Percentiles rank a stretch among this genome's conserved stretches.
These are phyloP conservation scores for Aspergillus sclerotiicarbonarius DNA, from an alignment of 495 filamentous ascomycete genomes.

Conservation along the genomic window DNA sequence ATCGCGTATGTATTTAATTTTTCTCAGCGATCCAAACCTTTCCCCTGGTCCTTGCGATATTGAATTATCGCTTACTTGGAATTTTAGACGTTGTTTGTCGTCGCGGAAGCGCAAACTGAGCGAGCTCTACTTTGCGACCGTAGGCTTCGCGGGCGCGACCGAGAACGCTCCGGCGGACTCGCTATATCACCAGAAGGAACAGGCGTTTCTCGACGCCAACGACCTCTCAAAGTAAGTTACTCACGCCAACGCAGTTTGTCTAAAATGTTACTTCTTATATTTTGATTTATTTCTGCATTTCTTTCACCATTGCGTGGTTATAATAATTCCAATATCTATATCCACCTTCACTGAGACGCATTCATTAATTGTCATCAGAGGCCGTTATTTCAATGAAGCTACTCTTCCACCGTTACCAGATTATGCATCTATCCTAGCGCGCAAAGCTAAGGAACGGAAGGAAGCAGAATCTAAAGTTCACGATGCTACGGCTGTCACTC, in stretches of 20 bases:
- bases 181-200: constrained; percentile 50
- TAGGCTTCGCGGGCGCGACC: constrained; percentile 47
- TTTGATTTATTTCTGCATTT: constrained; percentile 20
- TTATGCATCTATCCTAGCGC: constrained; percentile 37
- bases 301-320: constrained; percentile 13
- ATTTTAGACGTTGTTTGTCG: constrained; percentile 66
- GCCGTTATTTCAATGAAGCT: constrained; percentile 66
- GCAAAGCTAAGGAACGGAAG: constrained; percentile 26
- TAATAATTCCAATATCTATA: constrained; percentile 16
- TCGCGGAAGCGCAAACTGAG: constrained; percentile 82
- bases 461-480: constrained; percentile 18
- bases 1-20: constrained; percentile 56
- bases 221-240: constrained; percentile 73
- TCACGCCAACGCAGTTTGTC: background rate
- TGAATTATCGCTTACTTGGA: constrained; percentile 31
- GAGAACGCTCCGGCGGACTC: constrained; percentile 54
- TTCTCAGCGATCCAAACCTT: constrained; percentile 18
- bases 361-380: constrained; percentile 52
- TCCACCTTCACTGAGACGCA: constrained; percentile 17
- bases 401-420: constrained; percentile 61
- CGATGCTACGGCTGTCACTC: constrained; percentile 19
- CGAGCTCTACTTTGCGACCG: constrained; percentile 67
- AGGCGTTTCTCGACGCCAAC: constrained; percentile 66
- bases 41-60: constrained; percentile 11
- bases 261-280: constrained; percentile 27